Conservation (phyloP, 768 basidiomycete genomes). For the Collybiopsis confluens region DNA sequence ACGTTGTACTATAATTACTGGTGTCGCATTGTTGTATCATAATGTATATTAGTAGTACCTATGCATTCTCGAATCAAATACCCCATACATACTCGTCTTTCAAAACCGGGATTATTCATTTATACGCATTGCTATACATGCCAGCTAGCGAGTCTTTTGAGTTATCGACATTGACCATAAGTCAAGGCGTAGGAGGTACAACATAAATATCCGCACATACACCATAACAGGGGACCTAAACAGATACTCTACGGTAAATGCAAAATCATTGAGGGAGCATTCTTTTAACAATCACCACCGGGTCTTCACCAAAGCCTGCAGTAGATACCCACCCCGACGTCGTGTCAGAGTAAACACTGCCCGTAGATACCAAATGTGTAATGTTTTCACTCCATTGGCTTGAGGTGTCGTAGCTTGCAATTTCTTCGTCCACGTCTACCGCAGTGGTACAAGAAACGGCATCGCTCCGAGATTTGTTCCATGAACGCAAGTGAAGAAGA, state of each 20-base stretch:
- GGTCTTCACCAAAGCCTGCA: conserved; percentile 3
- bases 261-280: not conserved
- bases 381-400: not conserved
- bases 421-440: not conserved
- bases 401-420: not conserved
- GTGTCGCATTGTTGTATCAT: too few relatives aligned
- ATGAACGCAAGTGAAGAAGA: conserved; percentile 17
- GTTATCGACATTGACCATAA: too few relatives aligned
- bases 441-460: not conserved
- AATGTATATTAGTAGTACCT: too few relatives aligned
- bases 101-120: too few relatives aligned
- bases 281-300: not conserved
- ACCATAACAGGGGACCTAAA: too few relatives aligned
- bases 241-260: too few relatives aligned
- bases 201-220: too few relatives aligned
- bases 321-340: not conserved
- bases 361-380: not conserved
- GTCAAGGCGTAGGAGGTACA: too few relatives aligned
- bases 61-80: too few relatives aligned
- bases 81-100: too few relatives aligned
- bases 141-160: too few relatives aligned
- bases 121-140: too few relatives aligned
- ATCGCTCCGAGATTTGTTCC: conserved; percentile 9
- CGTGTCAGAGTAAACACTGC: not conserved
- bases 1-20: not conserved